Percentiles rank a stretch among this genome's conserved stretches.
These are phyloP conservation scores for Hydrangea macrophylla DNA, from an alignment of 148 eudicot species.

Conservation along the genomic window DNA sequence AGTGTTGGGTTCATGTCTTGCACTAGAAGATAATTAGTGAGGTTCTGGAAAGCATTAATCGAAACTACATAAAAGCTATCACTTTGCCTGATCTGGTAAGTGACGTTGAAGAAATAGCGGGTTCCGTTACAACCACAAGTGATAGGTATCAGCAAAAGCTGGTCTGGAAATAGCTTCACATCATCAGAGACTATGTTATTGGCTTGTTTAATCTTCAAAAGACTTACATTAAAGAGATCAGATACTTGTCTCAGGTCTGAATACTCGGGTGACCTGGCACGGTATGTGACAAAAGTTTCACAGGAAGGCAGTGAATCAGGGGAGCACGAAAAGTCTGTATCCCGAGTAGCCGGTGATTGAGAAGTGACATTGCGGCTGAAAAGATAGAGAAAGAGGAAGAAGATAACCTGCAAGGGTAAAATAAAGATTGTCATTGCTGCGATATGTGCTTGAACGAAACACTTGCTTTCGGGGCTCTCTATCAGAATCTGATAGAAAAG, in stretches of 20 bases:
- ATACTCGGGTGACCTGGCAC: conserved; percentile 28
- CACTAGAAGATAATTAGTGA: conserved; percentile 28
- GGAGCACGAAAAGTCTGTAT: conserved; percentile 33
- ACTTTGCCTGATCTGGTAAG: conserved; percentile 23
- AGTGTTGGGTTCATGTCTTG: conserved; percentile 34
- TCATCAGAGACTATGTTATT: conserved; percentile 23
- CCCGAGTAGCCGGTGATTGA: conserved; percentile 15
- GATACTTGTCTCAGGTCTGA: conserved; percentile 27
- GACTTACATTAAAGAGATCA: conserved; percentile 32
- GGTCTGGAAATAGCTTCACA: conserved; percentile 23
- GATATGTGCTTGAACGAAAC: not conserved
- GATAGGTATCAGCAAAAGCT: conserved; percentile 38
- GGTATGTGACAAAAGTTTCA: conserved; percentile 33
- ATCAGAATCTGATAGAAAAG: not conserved
- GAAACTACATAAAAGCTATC: conserved; percentile 38
- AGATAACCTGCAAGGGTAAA: not conserved
- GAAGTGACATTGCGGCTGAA: conserved; percentile 7
- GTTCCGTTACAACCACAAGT: conserved; percentile 35
- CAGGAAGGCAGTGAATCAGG: conserved; percentile 28
- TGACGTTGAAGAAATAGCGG: conserved; percentile 31
- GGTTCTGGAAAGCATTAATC: conserved; percentile 26
- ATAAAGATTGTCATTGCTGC: conserved; percentile 20
- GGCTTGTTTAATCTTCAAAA: conserved; percentile 23
- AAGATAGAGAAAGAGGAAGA: conserved; percentile 8
- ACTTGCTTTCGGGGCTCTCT: not conserved